Evolutionary conservation across 352 stramenopile genomes (phyloP), one percentile per base, ranked within the genome.

Genomic region (Albugo candida): DNA sequence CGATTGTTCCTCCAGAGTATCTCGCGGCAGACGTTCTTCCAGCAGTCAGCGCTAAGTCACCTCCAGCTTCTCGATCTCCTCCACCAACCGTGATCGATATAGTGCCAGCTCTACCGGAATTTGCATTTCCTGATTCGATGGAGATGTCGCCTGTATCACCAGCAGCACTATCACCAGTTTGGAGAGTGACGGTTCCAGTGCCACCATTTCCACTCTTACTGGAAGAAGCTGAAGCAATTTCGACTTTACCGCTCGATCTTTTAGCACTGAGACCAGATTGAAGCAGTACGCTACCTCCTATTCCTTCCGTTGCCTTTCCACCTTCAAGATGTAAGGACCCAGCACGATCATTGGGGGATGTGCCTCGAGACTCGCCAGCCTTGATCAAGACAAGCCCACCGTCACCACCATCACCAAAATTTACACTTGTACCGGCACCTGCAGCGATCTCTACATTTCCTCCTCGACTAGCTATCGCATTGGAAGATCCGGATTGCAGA

Each of bases 391-490:
- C 56, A 34, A 58, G 48, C 20, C 74, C 74, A 11, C 74, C 74
- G 40, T 87, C 69, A 13, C 74, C 74, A 39, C 74, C 74, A 37
- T 87, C 70, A 18, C 70, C 74, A 51, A 69, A 68, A 49, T 79
- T 83, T 27, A 79, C 65, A 48, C 74, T 83, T 39, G 59, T 58
- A 20, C 75, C 75, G 21, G 56, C 58, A 5, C 75, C 75, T 38
- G 63, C 66, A 20, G 27, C 55, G 39, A 88, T 53, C 4, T 51
- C 50, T 12, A 88, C 36, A 31, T 42, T 56, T 36, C 75, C 75
- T 39, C 75, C 75, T 19, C 63, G 70, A 5, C 65, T 63, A 41
- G 63, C 67, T 36, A 64, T 47, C 48, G 64, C 64, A 14, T 53
- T 61, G 10, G 65, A 70, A 24, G 70, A 62, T 12, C 75, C 75